Evolutionary conservation across 176 grass and related monocot genomes (phyloP).

Genomic region (Triticum aestivum): IWGSC_CS_RefSeq_v2.1 NC_057801.1:712355904-712356403

Average conservation of each 20-base stretch:
- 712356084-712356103: slow-evolving; percentile 88
- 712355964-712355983: background rate
- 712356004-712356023: background rate
- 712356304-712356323: background rate
- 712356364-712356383: background rate
- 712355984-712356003: background rate
- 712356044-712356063: slow-evolving; percentile 40
- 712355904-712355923: background rate
- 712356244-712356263: slow-evolving; percentile 93
- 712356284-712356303: background rate
- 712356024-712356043: slow-evolving; percentile 7
- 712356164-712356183: slow-evolving; percentile 9
- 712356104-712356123: slow-evolving; percentile 78
- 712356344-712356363: background rate
- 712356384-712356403: background rate
- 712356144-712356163: background rate
- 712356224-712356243: slow-evolving; percentile 94
- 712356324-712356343: background rate
- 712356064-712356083: slow-evolving; percentile 94
- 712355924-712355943: background rate
- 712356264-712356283: slow-evolving; percentile 31
- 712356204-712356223: slow-evolving; percentile 87
- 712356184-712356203: slow-evolving; percentile 73
- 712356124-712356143: slow-evolving; percentile 26
- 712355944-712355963: background rate